Conservation (phyloP, 2,329 filamentous ascomycete genomes). For the Verticillium nonalfalfae region DNA sequence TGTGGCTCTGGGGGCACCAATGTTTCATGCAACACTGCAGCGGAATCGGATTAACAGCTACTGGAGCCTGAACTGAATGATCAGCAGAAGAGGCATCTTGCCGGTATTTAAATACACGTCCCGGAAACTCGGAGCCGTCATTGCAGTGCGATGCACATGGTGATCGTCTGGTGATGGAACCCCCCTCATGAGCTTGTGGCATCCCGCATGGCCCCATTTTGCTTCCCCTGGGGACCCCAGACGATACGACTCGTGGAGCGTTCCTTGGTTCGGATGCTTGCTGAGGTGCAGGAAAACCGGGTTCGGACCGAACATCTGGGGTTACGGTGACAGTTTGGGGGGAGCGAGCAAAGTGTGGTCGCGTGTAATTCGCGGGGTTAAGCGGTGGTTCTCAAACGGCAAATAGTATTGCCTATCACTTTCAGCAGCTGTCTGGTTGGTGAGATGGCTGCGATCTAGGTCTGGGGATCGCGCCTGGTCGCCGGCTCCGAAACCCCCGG, state of each 20-base stretch:
- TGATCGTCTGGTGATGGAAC: neutral
- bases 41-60: neutral
- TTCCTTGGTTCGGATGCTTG: neutral
- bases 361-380: neutral
- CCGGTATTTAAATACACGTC: neutral
- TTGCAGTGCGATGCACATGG: neutral
- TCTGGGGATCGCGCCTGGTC: too few species aligned
- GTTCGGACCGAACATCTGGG: neutral
- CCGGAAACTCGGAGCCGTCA: neutral
- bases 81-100: neutral
- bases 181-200: neutral
- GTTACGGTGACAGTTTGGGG: neutral
- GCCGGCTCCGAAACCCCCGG: neutral
- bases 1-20: neutral
- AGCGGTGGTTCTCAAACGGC: neutral
- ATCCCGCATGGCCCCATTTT: neutral
- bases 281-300: neutral
- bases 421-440: neutral
- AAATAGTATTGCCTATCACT: neutral
- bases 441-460: neutral
- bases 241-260: neutral
- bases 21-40: neutral
- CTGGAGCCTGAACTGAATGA: neutral
- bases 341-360: neutral
- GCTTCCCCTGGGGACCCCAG: neutral